These are phyloP conservation scores for Populus pruinosa DNA, from an alignment of 345 rosid species.

Conservation along the genomic window DNA sequence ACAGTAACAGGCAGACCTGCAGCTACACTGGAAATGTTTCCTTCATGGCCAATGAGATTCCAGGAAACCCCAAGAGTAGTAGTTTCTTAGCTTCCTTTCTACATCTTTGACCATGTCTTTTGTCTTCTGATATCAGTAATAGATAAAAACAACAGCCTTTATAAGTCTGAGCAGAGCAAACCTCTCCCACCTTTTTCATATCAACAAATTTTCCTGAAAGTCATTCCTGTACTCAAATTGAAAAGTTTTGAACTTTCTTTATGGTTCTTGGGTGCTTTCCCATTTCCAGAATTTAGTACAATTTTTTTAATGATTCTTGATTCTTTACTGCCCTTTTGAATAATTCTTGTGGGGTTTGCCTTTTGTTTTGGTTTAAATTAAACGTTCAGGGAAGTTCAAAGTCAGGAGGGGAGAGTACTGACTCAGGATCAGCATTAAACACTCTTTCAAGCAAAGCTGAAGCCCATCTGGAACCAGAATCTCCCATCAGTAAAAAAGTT, in stretches of 20 bases:
- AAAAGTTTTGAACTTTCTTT: conserved; percentile 2
- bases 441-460: conserved; percentile 69
- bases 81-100: conserved; percentile 36
- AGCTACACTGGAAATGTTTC: conserved; percentile 99
- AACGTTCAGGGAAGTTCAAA: conserved; percentile 73
- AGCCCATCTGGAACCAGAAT: conserved; percentile 61
- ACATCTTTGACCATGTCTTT: conserved; percentile 54
- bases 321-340: conserved; percentile 3
- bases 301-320: not conserved
- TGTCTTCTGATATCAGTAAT: conserved; percentile 13
- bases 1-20: conserved; percentile 65
- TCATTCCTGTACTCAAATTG: not conserved
- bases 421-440: conserved; percentile 84
- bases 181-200: not conserved
- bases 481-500: conserved; percentile 67
- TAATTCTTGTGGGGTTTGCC: conserved; percentile 17
- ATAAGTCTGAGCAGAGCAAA: not conserved
- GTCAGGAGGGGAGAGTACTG: conserved; percentile 77
- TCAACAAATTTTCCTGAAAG: not conserved
- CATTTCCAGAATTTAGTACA: conserved; percentile 1
- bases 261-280: conserved; percentile 9
- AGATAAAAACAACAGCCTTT: not conserved
- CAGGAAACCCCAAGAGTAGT: conserved; percentile 81
- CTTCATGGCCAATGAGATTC: conserved; percentile 98
- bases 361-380: conserved; percentile 1